Evolutionary conservation across 371 early-diverging fungal genomes (phyloP), one percentile per base, ranked within the genome.

Genomic region (Amoeboaphelidium protococcarum): DNA sequence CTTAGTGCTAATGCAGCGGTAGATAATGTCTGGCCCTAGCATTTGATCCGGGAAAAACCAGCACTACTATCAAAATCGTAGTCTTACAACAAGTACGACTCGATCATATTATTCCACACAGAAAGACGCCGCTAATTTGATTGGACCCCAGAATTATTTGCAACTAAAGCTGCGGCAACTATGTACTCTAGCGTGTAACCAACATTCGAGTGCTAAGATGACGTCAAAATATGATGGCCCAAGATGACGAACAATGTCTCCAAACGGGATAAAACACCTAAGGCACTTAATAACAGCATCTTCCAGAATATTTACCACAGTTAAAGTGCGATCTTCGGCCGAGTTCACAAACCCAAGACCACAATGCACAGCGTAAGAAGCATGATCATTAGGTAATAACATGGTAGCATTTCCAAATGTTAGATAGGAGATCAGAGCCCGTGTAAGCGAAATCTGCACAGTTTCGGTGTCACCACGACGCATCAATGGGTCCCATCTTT

Each of bases 161-260:
- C 52, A 24, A 56, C 57, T 1, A 56, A 41, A 23, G 57, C 57
- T 22, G 27, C 46, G 16, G 52, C 57, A 55, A 56, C 57, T 25
- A 56, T 47, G 42, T 47, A 56, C 31, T 56, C 57, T 46, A 56
- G 12, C 37, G 55, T 12, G 48, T 56, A 56, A 0, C 52, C 57
- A 24, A 52, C 47, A n/a, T n/a, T n/a, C 44, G 55, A 52, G 27
- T 55, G 52, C 26, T 51, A 52, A 16, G 46, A 52, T 31, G 16
- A 51, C 26, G 23, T 3, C 2, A 19, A 6, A 42, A 42, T 42
- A 16, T 40, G 31, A 12, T 42, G 3, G 42, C 48, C n/a, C 52
- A 58, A 55, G 45, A 20, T 21, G 31, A 21, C 46, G 26, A 23
- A 55, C 47, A 21, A 55, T 46, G 21, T 58, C 41, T 2, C 44